Base-by-base conservation (phyloP, 768 basidiomycete genomes). In the Tephrocybe rancida region DNA sequence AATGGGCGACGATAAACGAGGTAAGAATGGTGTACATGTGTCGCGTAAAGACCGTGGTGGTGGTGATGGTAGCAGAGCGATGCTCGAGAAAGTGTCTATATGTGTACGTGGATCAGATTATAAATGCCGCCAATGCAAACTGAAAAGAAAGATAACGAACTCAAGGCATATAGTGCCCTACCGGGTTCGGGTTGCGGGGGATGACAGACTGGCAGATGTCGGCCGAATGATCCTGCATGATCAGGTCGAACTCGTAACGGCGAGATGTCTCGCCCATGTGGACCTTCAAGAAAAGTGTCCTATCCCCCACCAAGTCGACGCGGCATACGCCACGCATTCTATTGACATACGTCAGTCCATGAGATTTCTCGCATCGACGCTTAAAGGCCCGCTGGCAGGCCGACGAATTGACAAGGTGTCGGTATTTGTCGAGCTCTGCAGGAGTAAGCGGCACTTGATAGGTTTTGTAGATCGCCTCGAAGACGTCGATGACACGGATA, bases 401-500 rank as follows among this genome's bases (percentile, higher is more conserved):
- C 62, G 52, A 24, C 24, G 73, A 59, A 50, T 69, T 72, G 27
- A 60, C 62, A 5, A 56, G 10, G 43, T 21, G 67, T 68, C n/a
- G 67, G 39, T 8, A 55, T 32, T 26, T 52, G 18, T n/a, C 58
- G 19, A 64, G 57, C 53, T 87, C 84, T 29, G 74, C 70, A 21
- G 61, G 59, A 1, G 78, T 77, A 63, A 87, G 67, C 7, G 70
- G 72, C 32, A 70, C 65, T 43, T 75, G 65, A 55, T 78, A 82
- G 5, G 74, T 67, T 38, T 79, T 73, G 61, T 82, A 77, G 24
- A 88, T 84, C 9, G 76, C 80, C 49, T 77, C 65, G 61, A 86
- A 84, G 29, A 88, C 75, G 47, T 88, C 85, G 21, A 79, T 73
- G 59, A 54, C 83, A 80, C 13, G 77, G 68, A 50, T 87, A 70